Evolutionary conservation across 139 green algal genomes (phyloP).

Genomic region (Chlorokybus atmophyticus): DNA sequence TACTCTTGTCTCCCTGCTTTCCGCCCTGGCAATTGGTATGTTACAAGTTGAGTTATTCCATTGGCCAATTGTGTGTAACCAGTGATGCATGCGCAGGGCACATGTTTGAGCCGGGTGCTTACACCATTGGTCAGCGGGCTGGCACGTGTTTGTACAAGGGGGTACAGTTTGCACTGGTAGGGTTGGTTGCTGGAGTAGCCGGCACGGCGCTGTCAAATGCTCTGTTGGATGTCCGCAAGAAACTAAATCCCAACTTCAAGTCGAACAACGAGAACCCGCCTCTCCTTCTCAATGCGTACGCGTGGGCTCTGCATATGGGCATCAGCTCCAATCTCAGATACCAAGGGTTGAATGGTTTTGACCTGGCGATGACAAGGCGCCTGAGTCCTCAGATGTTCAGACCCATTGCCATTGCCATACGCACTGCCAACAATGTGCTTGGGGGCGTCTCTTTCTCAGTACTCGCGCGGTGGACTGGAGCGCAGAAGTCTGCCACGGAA

Average conservation of each 20-base stretch:
- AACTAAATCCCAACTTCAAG: constrained; percentile 53
- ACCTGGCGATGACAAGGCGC: constrained; percentile 57
- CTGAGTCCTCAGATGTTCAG: constrained; percentile 61
- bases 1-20: too few species aligned
- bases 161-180: constrained; percentile 63
- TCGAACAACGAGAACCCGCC: constrained; percentile 65
- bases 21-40: too few species aligned
- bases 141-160: constrained; percentile 40
- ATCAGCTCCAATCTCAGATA: constrained; percentile 82
- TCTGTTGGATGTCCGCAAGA: constrained; percentile 50
- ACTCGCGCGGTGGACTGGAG: constrained; percentile 66
- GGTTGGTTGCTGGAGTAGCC: constrained; percentile 63
- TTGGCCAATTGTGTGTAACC: too few species aligned
- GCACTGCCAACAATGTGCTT: constrained; percentile 77
- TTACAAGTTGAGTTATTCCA: too few species aligned
- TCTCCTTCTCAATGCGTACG: constrained; percentile 65
- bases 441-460: constrained; percentile 82
- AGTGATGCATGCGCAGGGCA: too few species aligned
- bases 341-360: constrained; percentile 79
- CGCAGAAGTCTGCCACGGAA: constrained; percentile 86
- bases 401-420: constrained; percentile 55
- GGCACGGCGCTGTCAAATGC: constrained; percentile 75
- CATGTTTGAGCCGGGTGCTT: constrained; percentile 77
- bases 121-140: constrained; percentile 30
- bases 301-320: constrained; percentile 88